Base-by-base conservation (phyloP, 2,329 filamentous ascomycete species). In the Clarireedia monteithiana region DNA sequence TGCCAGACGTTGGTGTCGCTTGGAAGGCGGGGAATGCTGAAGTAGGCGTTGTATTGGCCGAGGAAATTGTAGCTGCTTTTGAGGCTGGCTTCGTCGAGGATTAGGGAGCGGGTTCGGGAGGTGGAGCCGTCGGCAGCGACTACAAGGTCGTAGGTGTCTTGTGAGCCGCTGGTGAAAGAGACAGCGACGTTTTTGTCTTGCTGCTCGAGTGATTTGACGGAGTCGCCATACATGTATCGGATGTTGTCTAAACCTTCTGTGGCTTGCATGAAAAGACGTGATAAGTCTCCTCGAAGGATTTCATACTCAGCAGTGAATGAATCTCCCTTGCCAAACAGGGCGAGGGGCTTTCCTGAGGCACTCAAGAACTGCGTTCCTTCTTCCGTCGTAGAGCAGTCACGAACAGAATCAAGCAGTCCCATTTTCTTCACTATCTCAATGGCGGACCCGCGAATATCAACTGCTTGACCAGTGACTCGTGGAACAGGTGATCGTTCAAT, bases 361-460 rank as follows among this genome's bases (percentile, higher is more conserved):
- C 72, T 63, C 2, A 77, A 68, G 10, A 78, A 59, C 34, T 69
- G 63, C 7, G 79, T 60, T 12, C 77, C 77, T 39, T 74, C 66
- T 59, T 79, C 69, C 0, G 71, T 69, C 2, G 72, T 71, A 1
- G 62, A 67, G 34, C 69, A 70, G 42, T 68, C 65, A 20, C 66
- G 67, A 17, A 74, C 70, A 0, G 69, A 67, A 45, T 73, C 72
- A 64, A 75, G 68, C 0, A 72, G 69, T 0, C 72, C 70, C 60
- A 73, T 74, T 54, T 67, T 70, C 6, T 69, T 65, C 66, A 73
- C 72, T 2, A 74, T 64, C 1, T 67, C 64, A 6, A 74, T 69
- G 1, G 71, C 71, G 1, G 63, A 62, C 14, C 67, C 70, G 72
- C 77, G 74, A 3, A 83, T 69, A 60, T 84, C 81, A 27, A 84